Base-by-base conservation (phyloP, 225 moss, liverwort and hornwort species). In the Bryum argenteum region DNA sequence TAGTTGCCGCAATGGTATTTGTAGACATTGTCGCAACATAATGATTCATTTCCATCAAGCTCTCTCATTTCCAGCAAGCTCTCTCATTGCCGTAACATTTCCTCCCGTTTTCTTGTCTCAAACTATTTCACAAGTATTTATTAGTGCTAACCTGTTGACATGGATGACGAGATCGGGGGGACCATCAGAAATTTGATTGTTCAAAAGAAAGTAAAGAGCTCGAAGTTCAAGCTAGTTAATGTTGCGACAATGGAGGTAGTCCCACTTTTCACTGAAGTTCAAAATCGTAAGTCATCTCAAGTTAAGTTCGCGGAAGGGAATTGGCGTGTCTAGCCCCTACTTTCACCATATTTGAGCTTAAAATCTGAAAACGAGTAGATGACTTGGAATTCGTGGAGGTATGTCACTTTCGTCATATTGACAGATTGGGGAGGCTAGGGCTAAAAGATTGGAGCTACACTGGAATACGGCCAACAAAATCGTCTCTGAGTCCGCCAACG, bases 381-480 rank as follows among this genome's bases (percentile, higher is more conserved):
- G 22, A 1, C 8, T 16, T 3, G 50, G 50, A 37, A 1, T 37
- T 6, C 16, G 15, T 1, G 23, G 10, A 11, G 8, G 40, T 3
- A 4, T 33, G 33, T 6, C 7, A 33, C 33, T 33, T 33, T 33
- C 33, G 33, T 33, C 33, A 33, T 6, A 33, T 5, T 4, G 33
- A 33, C 1, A 33, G 33, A 33, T 33, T 33, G 33, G 7, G 33
- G 33, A 33, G 33, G 33, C 33, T 33, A 23, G 26, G 63, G 0
- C 63, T 63, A 6, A 54, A 43, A 60, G 18, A 43, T 26, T 23
- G 14, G 24, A 28, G 20, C 54, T 85, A 79, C 59, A 82, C 78
- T 18, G 74, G 81, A 54, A 89, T 58, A 22, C 94, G 94, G 19
- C 76, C 89, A 33, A 92, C 20, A 61, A 85, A 92, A 11, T 75